These are phyloP conservation scores for Tetrapyrgos nigripes DNA, from an alignment of 1,284 basidiomycete species.

Conservation along the genomic window DNA sequence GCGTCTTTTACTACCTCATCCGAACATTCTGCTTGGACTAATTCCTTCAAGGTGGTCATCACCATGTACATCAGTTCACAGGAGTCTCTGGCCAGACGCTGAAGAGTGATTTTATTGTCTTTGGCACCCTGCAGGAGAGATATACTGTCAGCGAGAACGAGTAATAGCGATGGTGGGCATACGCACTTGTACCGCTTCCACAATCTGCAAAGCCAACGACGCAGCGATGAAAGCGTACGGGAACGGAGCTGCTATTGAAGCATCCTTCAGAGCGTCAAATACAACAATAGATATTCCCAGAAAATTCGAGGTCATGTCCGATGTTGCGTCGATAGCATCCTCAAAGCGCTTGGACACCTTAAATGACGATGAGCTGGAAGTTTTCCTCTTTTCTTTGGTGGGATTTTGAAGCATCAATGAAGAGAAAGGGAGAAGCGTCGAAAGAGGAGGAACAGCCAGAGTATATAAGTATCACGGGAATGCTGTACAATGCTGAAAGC, in stretches of 20 bases:
- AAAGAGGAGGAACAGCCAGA: too few relatives aligned
- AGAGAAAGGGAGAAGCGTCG: too few relatives aligned
- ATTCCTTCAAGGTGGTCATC: not conserved
- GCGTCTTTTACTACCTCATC: not conserved
- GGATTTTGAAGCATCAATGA: too few relatives aligned
- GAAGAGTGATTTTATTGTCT: slow-evolving; percentile 21
- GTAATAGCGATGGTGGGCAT: too few relatives aligned
- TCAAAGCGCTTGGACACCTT: too few relatives aligned
- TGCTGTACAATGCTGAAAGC: too few relatives aligned
- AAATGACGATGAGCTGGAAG: too few relatives aligned
- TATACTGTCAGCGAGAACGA: not conserved
- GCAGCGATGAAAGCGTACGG: slow-evolving; percentile 20
- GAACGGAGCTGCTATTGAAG: slow-evolving; percentile 15
- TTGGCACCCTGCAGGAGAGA: slow-evolving; percentile 6
- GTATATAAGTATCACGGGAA: too few relatives aligned
- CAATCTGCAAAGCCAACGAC: slow-evolving; percentile 18
- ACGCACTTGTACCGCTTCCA: slow-evolving; percentile 15
- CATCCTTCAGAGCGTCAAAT: slow-evolving; percentile 18
- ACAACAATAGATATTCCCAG: slow-evolving; percentile 2
- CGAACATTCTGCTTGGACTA: not conserved
- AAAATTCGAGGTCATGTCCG: not conserved
- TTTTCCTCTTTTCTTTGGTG: too few relatives aligned
- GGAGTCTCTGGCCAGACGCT: slow-evolving; percentile 18
- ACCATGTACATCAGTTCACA: slow-evolving; percentile 15
- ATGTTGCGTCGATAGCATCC: too few relatives aligned